Evolutionary conservation across 2,329 filamentous ascomycete species (phyloP).

Genomic region (Exophiala sideris): DNA sequence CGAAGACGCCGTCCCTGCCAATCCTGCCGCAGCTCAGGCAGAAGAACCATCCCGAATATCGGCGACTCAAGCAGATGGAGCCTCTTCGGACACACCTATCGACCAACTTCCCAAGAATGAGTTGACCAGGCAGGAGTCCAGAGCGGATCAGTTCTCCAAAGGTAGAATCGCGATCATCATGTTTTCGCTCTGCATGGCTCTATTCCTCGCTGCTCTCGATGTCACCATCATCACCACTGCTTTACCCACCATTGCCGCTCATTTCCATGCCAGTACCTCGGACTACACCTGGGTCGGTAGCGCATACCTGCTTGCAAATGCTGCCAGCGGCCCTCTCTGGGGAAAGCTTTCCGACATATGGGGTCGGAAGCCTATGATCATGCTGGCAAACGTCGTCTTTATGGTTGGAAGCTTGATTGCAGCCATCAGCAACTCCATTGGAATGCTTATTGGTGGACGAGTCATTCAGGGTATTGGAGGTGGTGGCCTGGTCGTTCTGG

Average conservation of each 20-base stretch:
- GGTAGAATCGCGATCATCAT: conserved; percentile 42
- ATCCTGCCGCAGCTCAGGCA: not conserved
- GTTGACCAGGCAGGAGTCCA: conserved; percentile 28
- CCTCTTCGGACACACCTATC: not conserved
- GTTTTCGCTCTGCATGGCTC: conserved; percentile 48
- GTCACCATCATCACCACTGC: conserved; percentile 51
- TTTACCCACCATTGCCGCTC: conserved; percentile 42
- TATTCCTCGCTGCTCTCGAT: conserved; percentile 60
- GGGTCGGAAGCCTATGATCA: conserved; percentile 61
- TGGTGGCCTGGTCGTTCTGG: conserved; percentile 61
- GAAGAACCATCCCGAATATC: not conserved
- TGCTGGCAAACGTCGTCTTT: conserved; percentile 60
- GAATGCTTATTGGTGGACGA: conserved; percentile 61
- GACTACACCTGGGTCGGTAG: conserved; percentile 50
- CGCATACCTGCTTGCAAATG: conserved; percentile 45
- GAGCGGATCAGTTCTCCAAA: conserved; percentile 39
- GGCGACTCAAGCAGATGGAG: conserved; percentile 1
- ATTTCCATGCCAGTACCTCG: conserved; percentile 42
- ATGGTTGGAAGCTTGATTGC: conserved; percentile 61
- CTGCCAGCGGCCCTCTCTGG: conserved; percentile 55
- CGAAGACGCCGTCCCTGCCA: not conserved
- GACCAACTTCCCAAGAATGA: conserved; percentile 6
- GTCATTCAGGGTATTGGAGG: conserved; percentile 63
- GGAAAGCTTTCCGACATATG: conserved; percentile 66
- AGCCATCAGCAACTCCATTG: conserved; percentile 55